Conservation (phyloP, 2,329 filamentous ascomycete species). For the Scortechinia acanthostroma region DNA sequence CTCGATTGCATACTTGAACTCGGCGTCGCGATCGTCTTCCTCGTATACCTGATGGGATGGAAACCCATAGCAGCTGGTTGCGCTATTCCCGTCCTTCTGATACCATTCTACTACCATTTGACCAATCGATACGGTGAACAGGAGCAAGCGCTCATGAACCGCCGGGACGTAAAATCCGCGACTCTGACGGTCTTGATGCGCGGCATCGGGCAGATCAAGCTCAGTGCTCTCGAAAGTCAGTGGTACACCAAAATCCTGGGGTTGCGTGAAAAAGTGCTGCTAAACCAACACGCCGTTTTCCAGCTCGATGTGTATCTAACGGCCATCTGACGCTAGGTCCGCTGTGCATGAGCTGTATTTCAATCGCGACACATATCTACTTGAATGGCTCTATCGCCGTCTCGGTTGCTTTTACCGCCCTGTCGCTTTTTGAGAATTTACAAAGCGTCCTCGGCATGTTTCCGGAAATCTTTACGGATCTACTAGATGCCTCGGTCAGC, state of each 20-base stretch:
- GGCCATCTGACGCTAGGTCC: conserved; percentile 5
- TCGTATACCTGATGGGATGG: background rate
- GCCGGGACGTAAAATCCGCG: conserved; percentile 22
- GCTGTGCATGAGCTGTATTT: background rate
- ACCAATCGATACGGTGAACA: conserved; percentile 5
- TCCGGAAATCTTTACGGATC: too few species aligned
- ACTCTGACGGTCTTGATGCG: conserved; percentile 23
- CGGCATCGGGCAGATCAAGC: conserved; percentile 27
- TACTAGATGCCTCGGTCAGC: too few species aligned
- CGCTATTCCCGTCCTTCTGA: background rate
- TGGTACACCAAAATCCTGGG: conserved; percentile 23
- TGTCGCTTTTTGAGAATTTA: background rate
- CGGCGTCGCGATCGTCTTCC: background rate
- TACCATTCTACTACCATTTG: background rate
- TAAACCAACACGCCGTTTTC: conserved; percentile 19
- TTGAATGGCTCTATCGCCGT: background rate
- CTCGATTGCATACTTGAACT: background rate
- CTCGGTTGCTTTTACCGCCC: background rate
- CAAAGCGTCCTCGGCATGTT: too few species aligned
- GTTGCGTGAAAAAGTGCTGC: conserved; percentile 21
- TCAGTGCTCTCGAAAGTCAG: conserved; percentile 22
- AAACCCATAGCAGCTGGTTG: background rate
- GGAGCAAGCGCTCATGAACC: conserved; percentile 23
- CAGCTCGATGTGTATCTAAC: conserved; percentile 17
- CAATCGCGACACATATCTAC: background rate